phyloP scores from a whole-genome alignment of 2,329 filamentous ascomycete genomes.

The Pochonia chlamydosporia region DNA sequence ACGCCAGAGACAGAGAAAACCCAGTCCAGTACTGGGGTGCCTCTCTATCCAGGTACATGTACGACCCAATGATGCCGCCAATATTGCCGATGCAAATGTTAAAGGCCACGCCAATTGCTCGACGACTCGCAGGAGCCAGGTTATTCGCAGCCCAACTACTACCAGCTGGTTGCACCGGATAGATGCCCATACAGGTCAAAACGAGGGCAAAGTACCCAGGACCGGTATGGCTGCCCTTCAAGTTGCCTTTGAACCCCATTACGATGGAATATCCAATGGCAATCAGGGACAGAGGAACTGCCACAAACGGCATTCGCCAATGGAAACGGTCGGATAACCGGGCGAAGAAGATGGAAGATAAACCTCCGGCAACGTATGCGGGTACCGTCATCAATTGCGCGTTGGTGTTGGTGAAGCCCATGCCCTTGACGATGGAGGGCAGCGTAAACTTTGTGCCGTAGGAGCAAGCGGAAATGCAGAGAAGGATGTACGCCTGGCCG shows the following conservation, averaged over 20 bases:
- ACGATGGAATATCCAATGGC: slow-evolving; percentile 51
- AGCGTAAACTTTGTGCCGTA: slow-evolving; percentile 23
- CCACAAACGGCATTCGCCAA: slow-evolving; percentile 56
- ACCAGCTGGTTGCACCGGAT: slow-evolving; percentile 55
- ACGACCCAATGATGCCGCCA: slow-evolving; percentile 34
- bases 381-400: slow-evolving; percentile 44
- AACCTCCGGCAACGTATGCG: slow-evolving; percentile 52
- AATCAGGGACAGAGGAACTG: slow-evolving; percentile 51
- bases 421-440: slow-evolving; percentile 30
- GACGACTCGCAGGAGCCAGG: slow-evolving; percentile 36
- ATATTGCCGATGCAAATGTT: slow-evolving; percentile 32
- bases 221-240: slow-evolving; percentile 29
- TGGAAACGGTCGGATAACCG: slow-evolving; percentile 55
- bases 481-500: slow-evolving; percentile 17
- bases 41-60: slow-evolving; percentile 30
- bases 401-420: slow-evolving; percentile 29
- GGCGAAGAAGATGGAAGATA: slow-evolving; percentile 19
- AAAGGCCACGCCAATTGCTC: slow-evolving; percentile 32
- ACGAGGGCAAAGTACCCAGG: slow-evolving; percentile 50
- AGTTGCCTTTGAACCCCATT: slow-evolving; percentile 54
- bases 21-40: slow-evolving; percentile 28
- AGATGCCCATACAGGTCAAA: slow-evolving; percentile 63
- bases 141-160: slow-evolving; percentile 68
- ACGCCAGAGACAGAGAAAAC: slow-evolving; percentile 26
- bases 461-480: slow-evolving; percentile 12